Evolutionary conservation across 306 rosid species (phyloP).

Genomic region (Rosa persica): DNA sequence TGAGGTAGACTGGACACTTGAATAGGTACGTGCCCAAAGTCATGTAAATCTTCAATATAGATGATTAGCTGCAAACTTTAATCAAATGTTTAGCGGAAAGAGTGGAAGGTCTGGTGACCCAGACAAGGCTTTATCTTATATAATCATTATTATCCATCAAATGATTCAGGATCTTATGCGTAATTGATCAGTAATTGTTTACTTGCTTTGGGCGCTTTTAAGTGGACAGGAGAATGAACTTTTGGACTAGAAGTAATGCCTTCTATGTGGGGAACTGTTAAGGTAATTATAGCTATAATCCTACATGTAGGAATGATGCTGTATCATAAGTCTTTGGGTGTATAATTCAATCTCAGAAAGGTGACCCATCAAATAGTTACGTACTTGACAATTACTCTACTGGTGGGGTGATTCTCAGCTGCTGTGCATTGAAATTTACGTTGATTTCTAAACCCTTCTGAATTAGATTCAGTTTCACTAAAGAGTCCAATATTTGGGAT

Average conservation of each 20-base stretch:
- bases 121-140: neutral
- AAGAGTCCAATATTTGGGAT: neutral
- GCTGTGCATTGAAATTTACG: neutral
- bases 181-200: conserved; percentile 6
- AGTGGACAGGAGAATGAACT: neutral
- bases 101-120: conserved; percentile 9
- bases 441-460: neutral
- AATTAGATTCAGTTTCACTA: neutral
- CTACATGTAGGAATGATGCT: neutral
- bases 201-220: conserved; percentile 7
- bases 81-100: conserved; percentile 22
- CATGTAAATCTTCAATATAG: neutral
- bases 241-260: neutral
- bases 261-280: conserved; percentile 4
- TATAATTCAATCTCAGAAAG: conserved; percentile 5
- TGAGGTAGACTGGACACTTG: neutral
- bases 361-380: conserved; percentile 15
- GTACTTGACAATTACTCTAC: conserved; percentile 3
- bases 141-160: conserved; percentile 7
- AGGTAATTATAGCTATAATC: neutral
- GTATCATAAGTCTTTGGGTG: neutral
- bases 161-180: conserved; percentile 8
- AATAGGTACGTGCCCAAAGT: neutral
- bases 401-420: neutral
- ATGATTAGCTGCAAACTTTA: conserved; percentile 15